Conservation (phyloP, 1,284 basidiomycete genomes). For the Fomes fomentarius region DNA sequence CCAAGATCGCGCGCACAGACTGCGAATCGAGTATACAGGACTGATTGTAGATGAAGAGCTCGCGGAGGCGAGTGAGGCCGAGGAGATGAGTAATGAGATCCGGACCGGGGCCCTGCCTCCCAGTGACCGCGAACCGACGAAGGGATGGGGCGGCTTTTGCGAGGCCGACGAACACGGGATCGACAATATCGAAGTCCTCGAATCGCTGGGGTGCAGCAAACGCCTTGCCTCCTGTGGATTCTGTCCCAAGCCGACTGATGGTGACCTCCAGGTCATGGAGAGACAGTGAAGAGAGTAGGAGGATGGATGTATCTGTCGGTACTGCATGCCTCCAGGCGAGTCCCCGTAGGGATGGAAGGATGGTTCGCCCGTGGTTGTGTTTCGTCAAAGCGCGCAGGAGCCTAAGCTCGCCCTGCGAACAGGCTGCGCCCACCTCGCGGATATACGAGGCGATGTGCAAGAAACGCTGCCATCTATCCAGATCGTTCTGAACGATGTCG, state of each 20-base stretch:
- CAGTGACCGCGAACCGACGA: slow-evolving; percentile 6
- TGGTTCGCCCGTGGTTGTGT: slow-evolving; percentile 8
- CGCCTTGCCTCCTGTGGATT: neutral
- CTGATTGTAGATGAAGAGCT: slow-evolving; percentile 11
- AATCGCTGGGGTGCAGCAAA: slow-evolving; percentile 1
- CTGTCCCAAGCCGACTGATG: slow-evolving; percentile 3
- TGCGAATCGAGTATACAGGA: neutral
- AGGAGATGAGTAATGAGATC: slow-evolving; percentile 3
- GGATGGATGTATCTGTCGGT: slow-evolving; percentile 8
- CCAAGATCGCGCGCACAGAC: slow-evolving; percentile 4
- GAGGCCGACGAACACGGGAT: slow-evolving; percentile 2
- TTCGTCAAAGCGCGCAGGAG: slow-evolving; percentile 12
- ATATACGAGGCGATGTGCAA: slow-evolving; percentile 14
- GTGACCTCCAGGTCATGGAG: slow-evolving; percentile 11
- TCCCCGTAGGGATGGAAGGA: slow-evolving; percentile 12
- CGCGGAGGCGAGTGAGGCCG: slow-evolving; percentile 3
- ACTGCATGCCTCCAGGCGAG: slow-evolving; percentile 16
- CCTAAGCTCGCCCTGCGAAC: slow-evolving; percentile 7
- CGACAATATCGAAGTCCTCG: neutral
- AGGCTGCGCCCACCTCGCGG: slow-evolving; percentile 12
- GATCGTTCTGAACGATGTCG: neutral
- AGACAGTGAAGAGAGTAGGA: slow-evolving; percentile 5
- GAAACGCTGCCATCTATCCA: slow-evolving; percentile 13
- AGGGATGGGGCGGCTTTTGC: slow-evolving; percentile 8
- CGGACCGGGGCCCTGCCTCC: neutral